Evolutionary conservation across 371 early-diverging fungal species (phyloP).

Genomic region (Mucor piriformis): DNA sequence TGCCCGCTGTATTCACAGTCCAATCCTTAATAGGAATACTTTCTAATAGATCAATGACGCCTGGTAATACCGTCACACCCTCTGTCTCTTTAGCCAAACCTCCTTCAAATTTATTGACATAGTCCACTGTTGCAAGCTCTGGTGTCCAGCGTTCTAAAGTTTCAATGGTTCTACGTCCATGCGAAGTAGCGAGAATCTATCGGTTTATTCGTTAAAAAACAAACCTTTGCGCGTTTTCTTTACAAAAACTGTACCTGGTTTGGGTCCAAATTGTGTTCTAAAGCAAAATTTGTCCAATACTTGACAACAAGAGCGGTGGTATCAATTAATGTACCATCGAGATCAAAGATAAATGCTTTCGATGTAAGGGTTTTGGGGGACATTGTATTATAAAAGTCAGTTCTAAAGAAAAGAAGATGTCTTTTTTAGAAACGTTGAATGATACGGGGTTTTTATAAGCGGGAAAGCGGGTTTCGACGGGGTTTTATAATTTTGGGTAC

Average conservation of each 20-base stretch:
- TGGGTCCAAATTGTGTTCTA: conserved; percentile 42
- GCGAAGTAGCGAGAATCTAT: conserved; percentile 44
- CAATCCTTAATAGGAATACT: conserved; percentile 28
- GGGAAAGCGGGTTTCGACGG: not conserved
- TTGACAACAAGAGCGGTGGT: conserved; percentile 48
- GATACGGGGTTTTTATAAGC: not conserved
- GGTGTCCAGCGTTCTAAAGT: conserved; percentile 46
- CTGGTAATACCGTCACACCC: conserved; percentile 40
- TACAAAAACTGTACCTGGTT: conserved; percentile 32
- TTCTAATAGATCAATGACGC: conserved; percentile 31
- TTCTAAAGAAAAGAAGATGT: not conserved
- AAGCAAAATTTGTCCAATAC: conserved; percentile 47
- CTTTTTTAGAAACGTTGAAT: not conserved
- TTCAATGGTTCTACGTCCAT: conserved; percentile 52
- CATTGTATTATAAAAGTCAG: conserved; percentile 6
- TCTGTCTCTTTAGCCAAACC: conserved; percentile 34
- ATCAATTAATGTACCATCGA: conserved; percentile 56
- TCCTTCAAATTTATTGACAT: conserved; percentile 37
- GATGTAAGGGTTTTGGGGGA: conserved; percentile 14
- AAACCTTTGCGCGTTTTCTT: not conserved
- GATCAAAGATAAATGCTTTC: conserved; percentile 46
- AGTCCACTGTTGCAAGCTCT: conserved; percentile 35
- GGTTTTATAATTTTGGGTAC: not conserved
- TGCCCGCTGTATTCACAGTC: conserved; percentile 47
- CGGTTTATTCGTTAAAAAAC: not conserved